These are phyloP conservation scores for Blastocystis sp. DNA, from an alignment of 352 stramenopile species.

Conservation along the genomic window DNA sequence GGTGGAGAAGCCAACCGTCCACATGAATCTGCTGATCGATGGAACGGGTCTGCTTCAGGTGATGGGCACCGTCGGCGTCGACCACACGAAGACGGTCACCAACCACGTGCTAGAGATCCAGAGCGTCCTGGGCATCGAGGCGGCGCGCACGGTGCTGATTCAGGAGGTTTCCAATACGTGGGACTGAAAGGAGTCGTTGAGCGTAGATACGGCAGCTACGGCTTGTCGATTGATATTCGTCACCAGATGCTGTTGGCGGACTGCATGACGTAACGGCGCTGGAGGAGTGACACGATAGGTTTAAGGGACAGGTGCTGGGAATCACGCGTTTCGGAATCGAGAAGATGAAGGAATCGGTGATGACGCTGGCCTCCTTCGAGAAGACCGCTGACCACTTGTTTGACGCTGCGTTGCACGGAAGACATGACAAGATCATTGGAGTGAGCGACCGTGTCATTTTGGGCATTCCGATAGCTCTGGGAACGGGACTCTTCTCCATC, in stretches of 20 bases:
- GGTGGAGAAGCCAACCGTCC: constrained; percentile 70
- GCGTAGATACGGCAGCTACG: constrained; percentile 83
- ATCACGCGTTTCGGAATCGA: constrained; percentile 93
- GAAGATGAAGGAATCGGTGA: constrained; percentile 97
- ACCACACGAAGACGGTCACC: constrained; percentile 83
- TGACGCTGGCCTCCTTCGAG: constrained; percentile 97
- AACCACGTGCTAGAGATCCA: constrained; percentile 97
- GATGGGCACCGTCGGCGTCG: constrained; percentile 89
- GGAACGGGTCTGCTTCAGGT: constrained; percentile 91
- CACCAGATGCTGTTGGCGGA: constrained; percentile 96
- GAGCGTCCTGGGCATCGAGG: constrained; percentile 91
- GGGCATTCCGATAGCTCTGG: constrained; percentile 93
- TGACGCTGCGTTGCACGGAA: constrained; percentile 91
- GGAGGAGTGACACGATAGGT: constrained; percentile 65
- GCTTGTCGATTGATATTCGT: constrained; percentile 93
- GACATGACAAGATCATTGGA: constrained; percentile 91
- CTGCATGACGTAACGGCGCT: constrained; percentile 88
- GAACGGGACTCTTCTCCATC: constrained; percentile 83
- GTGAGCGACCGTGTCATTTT: constrained; percentile 99
- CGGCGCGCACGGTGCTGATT: constrained; percentile 84
- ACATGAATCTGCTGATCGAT: constrained; percentile 93
- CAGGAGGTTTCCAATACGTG: constrained; percentile 92
- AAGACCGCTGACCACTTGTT: constrained; percentile 99
- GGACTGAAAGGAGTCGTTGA: background rate
- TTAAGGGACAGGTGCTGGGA: constrained; percentile 77